Percentiles rank a stretch among this genome's conserved stretches.
phyloP scores from a whole-genome alignment of 139 green algal species.

The Chara braunii region DNA sequence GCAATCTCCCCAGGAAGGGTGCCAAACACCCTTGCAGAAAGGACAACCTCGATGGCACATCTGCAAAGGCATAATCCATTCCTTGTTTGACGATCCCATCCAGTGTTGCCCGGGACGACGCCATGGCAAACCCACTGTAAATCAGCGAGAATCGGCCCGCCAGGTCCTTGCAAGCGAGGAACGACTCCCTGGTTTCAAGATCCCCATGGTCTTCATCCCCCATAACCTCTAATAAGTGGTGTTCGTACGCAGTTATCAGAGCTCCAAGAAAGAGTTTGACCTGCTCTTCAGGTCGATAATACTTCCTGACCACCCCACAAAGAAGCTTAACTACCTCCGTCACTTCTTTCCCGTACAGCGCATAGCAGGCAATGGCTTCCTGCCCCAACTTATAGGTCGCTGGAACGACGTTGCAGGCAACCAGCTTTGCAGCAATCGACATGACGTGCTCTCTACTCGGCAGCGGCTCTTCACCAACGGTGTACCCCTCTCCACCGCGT shows the following conservation, averaged over 20 bases:
- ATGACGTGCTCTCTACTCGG: too few relatives aligned
- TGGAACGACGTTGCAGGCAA: too few relatives aligned
- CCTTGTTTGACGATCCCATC: background rate
- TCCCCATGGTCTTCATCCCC: constrained; percentile 12
- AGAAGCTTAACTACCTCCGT: too few relatives aligned
- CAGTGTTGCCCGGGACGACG: background rate
- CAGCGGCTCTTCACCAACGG: too few relatives aligned
- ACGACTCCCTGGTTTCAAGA: background rate
- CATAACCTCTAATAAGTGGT: background rate
- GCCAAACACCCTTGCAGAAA: constrained; percentile 15
- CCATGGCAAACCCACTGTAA: background rate
- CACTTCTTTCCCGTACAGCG: too few relatives aligned
- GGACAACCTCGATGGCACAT: constrained; percentile 1
- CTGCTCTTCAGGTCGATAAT: background rate
- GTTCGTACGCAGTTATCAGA: background rate
- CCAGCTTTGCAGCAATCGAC: too few relatives aligned
- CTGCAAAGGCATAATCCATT: constrained; percentile 11
- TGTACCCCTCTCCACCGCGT: too few relatives aligned
- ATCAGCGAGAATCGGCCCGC: background rate
- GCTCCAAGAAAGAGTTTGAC: background rate
- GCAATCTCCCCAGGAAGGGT: constrained; percentile 9
- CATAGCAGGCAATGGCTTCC: too few relatives aligned
- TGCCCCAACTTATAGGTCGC: too few relatives aligned
- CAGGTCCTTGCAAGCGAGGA: constrained; percentile 8
- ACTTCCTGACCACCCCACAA: too few relatives aligned